Evolutionary conservation across 2,329 filamentous ascomycete species (phyloP).

Genomic region (Cordyceps cateniannulata): DNA sequence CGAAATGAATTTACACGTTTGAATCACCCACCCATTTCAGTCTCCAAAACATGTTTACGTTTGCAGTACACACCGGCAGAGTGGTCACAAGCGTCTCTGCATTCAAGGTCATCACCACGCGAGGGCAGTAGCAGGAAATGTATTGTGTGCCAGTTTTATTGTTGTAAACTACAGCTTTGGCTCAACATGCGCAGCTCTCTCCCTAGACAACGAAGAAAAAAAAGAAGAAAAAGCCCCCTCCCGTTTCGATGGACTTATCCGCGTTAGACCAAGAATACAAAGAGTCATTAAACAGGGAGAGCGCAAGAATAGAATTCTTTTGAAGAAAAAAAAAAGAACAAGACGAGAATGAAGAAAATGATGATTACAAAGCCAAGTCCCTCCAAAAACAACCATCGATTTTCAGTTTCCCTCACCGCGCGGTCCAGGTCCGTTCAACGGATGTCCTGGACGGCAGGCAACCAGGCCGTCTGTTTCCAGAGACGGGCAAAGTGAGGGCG

Average conservation of each 20-base stretch:
- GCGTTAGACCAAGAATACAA: neutral
- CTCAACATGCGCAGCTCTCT: neutral
- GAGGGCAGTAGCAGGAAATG: neutral
- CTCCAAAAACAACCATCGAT: conserved; percentile 2
- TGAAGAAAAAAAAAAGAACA: neutral
- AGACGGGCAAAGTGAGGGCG: conserved; percentile 10
- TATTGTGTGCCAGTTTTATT: neutral
- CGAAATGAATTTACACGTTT: too few species aligned
- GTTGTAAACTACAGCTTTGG: conserved; percentile 9
- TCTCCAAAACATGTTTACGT: too few species aligned
- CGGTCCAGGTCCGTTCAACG: conserved; percentile 12
- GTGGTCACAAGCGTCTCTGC: too few species aligned
- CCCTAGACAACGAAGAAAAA: too few species aligned
- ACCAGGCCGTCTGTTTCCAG: conserved; percentile 14
- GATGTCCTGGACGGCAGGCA: conserved; percentile 9
- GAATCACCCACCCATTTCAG: too few species aligned
- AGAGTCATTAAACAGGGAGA: neutral
- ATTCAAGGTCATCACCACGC: too few species aligned
- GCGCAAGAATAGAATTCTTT: neutral
- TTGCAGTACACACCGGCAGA: too few species aligned
- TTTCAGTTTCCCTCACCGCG: conserved; percentile 4
- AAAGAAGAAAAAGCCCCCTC: neutral
- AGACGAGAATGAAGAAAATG: neutral
- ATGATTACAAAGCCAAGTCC: neutral
- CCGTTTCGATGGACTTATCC: neutral